Base-by-base conservation (phyloP, 768 basidiomycete species). In the Boletus rubropictus region DNA sequence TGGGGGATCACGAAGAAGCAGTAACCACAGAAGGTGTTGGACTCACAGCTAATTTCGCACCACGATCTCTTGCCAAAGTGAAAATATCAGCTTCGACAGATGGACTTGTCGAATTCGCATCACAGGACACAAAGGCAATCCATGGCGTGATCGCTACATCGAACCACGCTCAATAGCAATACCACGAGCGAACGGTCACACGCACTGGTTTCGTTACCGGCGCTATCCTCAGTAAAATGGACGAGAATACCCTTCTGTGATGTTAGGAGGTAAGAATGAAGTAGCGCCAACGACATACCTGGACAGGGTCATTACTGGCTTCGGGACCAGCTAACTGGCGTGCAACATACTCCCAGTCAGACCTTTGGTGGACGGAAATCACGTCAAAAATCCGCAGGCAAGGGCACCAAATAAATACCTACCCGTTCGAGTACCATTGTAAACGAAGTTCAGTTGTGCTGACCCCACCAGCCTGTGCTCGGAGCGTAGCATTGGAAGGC, bases 111-210 rank as follows among this genome's bases (percentile, higher is more conserved):
- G 82, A 75, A 63, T 93, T 92, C 46, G 62, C 59, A 59, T 94
- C 91, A 64, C 92, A 95, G 3, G 81, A 77, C 40, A 96, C 78
- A 53, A 93, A 75, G 11, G 93, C 93, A 56, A 96, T 86, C 91
- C 92, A 96, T 4, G 93, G 90, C 0, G 91, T 89, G 5, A 69
- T 72, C 3, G 87, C 85, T 78, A 61, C 54, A 22, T 49, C 56
- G 59, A 44, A 44, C 41, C 21, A 55, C 42, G 35, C 33, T 56
- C 31, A 41, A 48, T 43, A 42, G 45, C 40, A 53, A 54, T 15
- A 42, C 46, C 39, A 35, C 14, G 33, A 40, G 41, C 11, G 60
- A 72, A 29, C n/a, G 63, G 48, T 74, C 72, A n/a, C 36, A 70
- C 80, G 54, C 67, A 69, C 80, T 77, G 35, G 72, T 76, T 25